Base-by-base conservation (phyloP, 768 basidiomycete species). In the Zangia roseola region DNA sequence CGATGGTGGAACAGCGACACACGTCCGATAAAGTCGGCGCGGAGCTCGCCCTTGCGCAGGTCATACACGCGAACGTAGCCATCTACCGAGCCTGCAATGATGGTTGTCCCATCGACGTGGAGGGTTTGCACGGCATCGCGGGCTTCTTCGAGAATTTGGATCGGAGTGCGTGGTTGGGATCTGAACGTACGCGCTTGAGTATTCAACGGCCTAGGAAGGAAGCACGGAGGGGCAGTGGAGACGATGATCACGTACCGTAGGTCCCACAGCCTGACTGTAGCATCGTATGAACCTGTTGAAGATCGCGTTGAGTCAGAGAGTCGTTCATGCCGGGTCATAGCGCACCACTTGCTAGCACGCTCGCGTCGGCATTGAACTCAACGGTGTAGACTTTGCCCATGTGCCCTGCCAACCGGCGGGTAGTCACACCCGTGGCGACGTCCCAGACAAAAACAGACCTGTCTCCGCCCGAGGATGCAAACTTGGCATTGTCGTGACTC, bases 371-470 rank as follows among this genome's bases (percentile, higher is more conserved):
- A 58, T 93, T 94, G 73, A 97, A 92, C 51, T 90, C 91, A 6
- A 98, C 94, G 6, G 79, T 77, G 69, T 94, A 85, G 41, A 98
- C 88, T 64, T 92, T 94, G 16, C 91, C 82, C 76, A 91, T 81
- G 67, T 99, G 97, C 0, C 93, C 97, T 16, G 88, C 71, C 52
- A 97, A 76, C 47, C 94, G 78, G 34, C 93, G 77, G 35, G 85
- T 84, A 1, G 94, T 92, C 38, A 82, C 78, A 12, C 91, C 95
- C 26, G 88, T 82, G 16, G 86, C 81, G 10, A 99, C 97, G 63
- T 99, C 97, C 95, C 95, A 98, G 20, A 97, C 69, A 57, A 97
- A 97, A 1, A 97, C 84, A 43, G 86, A 84, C 54, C 91, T 83
- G 68, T 99, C 95, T 6, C 95, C 95, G 26, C 95, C 95, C 20